Evolutionary conservation across 352 stramenopile genomes (phyloP).

Genomic region (Plasmopara viticola): DNA sequence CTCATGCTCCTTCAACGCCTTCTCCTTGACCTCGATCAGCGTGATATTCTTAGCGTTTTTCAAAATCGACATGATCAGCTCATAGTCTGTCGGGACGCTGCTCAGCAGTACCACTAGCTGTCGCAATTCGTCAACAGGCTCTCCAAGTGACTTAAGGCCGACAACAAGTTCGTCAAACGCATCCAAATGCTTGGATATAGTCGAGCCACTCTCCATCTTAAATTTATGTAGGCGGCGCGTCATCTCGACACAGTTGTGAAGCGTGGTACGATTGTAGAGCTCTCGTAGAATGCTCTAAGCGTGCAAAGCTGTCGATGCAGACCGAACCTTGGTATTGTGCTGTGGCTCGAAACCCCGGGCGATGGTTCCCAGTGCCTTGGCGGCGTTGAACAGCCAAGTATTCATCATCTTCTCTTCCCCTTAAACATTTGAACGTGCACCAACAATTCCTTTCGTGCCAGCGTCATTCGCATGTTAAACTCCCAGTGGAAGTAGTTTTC

Average conservation of each 20-base stretch:
- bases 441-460: too few species aligned
- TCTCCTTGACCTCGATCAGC: background rate
- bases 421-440: background rate
- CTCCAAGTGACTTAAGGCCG: background rate
- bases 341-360: background rate
- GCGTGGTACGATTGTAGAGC: background rate
- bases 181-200: background rate
- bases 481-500: too few species aligned
- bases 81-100: background rate
- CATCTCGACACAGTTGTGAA: conserved; percentile 1
- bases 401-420: background rate
- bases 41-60: background rate
- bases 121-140: background rate
- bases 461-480: too few species aligned
- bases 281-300: background rate
- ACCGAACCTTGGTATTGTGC: background rate
- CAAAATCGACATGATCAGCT: background rate
- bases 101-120: background rate
- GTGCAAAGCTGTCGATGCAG: background rate
- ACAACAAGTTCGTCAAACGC: background rate
- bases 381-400: background rate
- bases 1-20: background rate
- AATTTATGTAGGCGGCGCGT: background rate
- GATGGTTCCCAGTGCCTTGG: background rate
- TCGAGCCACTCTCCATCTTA: background rate